Base-by-base conservation (phyloP, 768 basidiomycete species). In the Hygrophorus russula region DNA sequence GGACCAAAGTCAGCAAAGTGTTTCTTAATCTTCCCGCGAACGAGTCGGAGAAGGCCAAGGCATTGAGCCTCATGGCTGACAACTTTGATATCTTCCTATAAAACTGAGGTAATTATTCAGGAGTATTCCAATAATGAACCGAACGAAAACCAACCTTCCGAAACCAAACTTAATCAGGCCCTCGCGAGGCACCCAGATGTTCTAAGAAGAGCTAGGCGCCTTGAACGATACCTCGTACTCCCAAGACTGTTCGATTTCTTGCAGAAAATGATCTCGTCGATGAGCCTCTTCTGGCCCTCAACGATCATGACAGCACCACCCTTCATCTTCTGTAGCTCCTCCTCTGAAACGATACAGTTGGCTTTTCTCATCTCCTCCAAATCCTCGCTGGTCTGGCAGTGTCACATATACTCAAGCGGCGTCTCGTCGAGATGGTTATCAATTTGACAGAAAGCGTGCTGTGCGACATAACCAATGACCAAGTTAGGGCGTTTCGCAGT, bases 171-270 rank as follows among this genome's bases (percentile, higher is more conserved):
- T 92, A 74, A 96, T 66, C 53, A 97, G 84, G 53, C 96, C 93
- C 55, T 96, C 93, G 73, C 93, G 90, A 30, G 93, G 76, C 47
- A 97, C 49, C 93, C 93, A 97, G 65, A 94, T 76, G 79, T 97
- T 97, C 80, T 98, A 94, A 19, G 93, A 92, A 42, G 96, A 97
- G 49, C 81, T 85, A 56, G 96, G 71, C 45, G 70, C 79, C 76
- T 96, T 96, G 81, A 97, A 87, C 47, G 92, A 89, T 15, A 93
- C 81, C 68, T 96, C 93, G 59, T 97, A 97, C 73, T 97, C 93
- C 68, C 96, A 97, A n/a, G 90, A 93, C 71, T 97, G 93, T 97
- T 97, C 68, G 96, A 77, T 74, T 97, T 97, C 84, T 94, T 96
- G 62, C 93, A 83, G 45, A 72, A 51, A 52, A 78, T 58, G 57